A percentile compares a stretch with the other conserved stretches of the same genome.
Evolutionary conservation across 75 land plant genomes (phyloP).

Genomic region (Ceratopteris richardii): DNA sequence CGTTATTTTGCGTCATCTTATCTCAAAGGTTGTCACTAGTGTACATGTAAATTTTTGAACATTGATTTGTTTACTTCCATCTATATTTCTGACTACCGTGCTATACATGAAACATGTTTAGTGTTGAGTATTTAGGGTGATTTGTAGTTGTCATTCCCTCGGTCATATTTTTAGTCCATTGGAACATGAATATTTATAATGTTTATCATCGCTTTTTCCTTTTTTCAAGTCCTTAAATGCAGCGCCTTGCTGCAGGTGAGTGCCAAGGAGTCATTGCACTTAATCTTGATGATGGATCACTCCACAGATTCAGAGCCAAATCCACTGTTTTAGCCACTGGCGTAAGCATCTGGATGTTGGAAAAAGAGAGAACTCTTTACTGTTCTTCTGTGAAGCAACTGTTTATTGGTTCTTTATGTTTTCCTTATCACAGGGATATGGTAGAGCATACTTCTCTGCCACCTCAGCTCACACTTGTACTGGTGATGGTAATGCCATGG

Average conservation of each 20-base stretch:
- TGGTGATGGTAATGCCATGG: constrained; percentile 99
- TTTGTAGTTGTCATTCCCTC: too few relatives aligned
- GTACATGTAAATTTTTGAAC: too few relatives aligned
- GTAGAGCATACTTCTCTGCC: constrained; percentile 94
- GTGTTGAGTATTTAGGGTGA: too few relatives aligned
- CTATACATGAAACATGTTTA: too few relatives aligned
- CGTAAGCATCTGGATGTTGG: constrained; percentile 29
- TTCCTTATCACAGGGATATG: constrained; percentile 62
- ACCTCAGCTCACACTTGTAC: constrained; percentile 99
- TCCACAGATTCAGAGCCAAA: constrained; percentile 75
- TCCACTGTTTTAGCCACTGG: constrained; percentile 95
- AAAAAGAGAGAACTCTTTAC: constrained; percentile 1
- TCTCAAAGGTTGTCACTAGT: too few relatives aligned
- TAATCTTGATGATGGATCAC: constrained; percentile 94
- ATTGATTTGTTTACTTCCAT: too few relatives aligned
- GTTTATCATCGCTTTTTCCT: too few relatives aligned
- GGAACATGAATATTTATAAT: too few relatives aligned
- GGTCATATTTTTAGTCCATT: too few relatives aligned
- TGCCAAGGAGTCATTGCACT: constrained; percentile 92
- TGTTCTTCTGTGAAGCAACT: neutral
- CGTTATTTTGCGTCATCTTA: too few relatives aligned
- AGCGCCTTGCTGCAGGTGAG: constrained; percentile 48
- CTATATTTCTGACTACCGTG: too few relatives aligned
- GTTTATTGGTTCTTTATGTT: neutral
- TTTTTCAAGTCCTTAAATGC: too few relatives aligned